Base-by-base conservation (phyloP, 2,329 filamentous ascomycete species). In the Ilyonectria robusta region DNA sequence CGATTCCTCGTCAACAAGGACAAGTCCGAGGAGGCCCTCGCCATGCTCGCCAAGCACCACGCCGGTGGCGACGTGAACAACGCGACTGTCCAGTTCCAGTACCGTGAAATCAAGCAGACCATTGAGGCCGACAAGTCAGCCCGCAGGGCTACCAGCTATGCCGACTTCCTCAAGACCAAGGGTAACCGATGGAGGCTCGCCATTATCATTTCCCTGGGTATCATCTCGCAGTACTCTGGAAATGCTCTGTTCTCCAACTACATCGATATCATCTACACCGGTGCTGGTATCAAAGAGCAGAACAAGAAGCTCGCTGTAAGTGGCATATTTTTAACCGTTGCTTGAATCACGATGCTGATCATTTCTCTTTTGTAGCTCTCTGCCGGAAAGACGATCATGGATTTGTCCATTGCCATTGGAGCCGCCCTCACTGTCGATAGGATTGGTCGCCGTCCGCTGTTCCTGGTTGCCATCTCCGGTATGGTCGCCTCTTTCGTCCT, bases 181-280 rank as follows among this genome's bases (percentile, higher is more conserved):
- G 89, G 90, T 31, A 92, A 93, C 82, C 84, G 89, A 59, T 89
- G 89, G 82, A 84, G 91, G 11, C 81, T 93, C 50, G 83, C 86
- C 54, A 87, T 92, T 62, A 82, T 91, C 47, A 78, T 91, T 47
- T 91, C 88, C 0, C 83, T 92, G 19, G 90, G 89, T 74, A 80
- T 92, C 71, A 91, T 92, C 75, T 91, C 89, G 2, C 90, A 92
- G 78, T 92, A 91, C 80, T 89, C 86, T 59, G 90, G 91, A 50
- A 92, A 92, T 75, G 89, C 88, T 19, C 80, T 92, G 2, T 88
- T 92, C 75, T 89, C 86, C 69, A 92, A 92, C 80, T 92, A 92
- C 77, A 88, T 90, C 74, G 87, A 89, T 66, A 83, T 85, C 63
- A 85, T 92, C 70, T 91, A 91, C 79, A 81, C 84, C 46, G 86